Evolutionary conservation across 371 early-diverging fungal species (phyloP).

Genomic region (Fennellomyces sp.): DNA sequence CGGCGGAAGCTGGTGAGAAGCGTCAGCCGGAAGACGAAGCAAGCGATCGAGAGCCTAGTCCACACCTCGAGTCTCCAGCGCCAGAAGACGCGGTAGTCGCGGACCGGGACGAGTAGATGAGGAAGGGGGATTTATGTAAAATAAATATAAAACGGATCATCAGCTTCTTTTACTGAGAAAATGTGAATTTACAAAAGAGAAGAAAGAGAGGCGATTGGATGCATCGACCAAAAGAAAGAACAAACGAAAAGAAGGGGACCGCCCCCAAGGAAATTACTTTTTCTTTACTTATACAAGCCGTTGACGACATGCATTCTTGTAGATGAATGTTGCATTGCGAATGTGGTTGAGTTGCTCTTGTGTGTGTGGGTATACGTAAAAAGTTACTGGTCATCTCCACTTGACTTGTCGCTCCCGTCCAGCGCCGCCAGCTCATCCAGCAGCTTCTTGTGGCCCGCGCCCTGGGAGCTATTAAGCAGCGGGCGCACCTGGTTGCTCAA

Average conservation of each 20-base stretch:
- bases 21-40: neutral
- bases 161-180: neutral
- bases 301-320: neutral
- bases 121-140: neutral
- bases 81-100: slow-evolving; percentile 13
- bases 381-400: neutral
- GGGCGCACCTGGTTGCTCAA: slow-evolving; percentile 11
- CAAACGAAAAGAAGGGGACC: neutral
- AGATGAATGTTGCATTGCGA: neutral
- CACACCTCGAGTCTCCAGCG: slow-evolving; percentile 9
- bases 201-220: neutral
- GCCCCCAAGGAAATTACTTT: neutral
- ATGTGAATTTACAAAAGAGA: neutral
- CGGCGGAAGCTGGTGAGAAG: neutral
- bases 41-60: neutral
- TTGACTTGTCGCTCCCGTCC: neutral
- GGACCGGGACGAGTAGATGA: slow-evolving; percentile 7
- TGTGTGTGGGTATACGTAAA: slow-evolving; percentile 1
- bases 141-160: neutral
- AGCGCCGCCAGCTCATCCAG: slow-evolving; percentile 13
- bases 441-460: slow-evolving; percentile 19
- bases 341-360: neutral
- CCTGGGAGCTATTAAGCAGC: slow-evolving; percentile 4
- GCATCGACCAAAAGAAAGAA: neutral
- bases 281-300: slow-evolving; percentile 8